Conservation (phyloP, 495 filamentous ascomycete genomes). For the Xanthoparmelia taractica region DNA sequence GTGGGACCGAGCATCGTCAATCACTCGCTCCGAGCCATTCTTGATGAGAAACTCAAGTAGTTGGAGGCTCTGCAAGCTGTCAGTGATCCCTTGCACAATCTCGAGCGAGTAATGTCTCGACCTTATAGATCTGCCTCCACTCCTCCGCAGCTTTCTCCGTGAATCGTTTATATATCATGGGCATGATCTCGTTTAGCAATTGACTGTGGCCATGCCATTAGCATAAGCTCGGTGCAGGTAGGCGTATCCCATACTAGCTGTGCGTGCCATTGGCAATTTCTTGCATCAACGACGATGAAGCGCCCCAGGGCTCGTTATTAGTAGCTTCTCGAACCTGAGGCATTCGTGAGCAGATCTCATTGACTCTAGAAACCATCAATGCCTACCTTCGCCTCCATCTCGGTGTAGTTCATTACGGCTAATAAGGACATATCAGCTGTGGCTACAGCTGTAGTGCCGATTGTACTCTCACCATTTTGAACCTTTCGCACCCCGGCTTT, state of each 20-base stretch:
- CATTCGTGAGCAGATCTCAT: conserved; percentile 27
- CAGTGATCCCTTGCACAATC: not conserved
- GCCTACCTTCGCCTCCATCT: conserved; percentile 94
- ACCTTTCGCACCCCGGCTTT: conserved; percentile 96
- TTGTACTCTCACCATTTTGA: conserved; percentile 74
- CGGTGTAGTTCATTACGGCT: conserved; percentile 99
- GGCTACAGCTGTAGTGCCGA: conserved; percentile 12
- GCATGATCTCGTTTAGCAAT: conserved; percentile 98
- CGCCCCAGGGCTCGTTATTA: conserved; percentile 97
- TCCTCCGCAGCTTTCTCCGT: conserved; percentile 97
- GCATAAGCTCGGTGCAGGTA: not conserved
- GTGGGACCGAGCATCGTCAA: conserved; percentile 94
- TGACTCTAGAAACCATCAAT: not conserved
- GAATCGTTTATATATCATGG: conserved; percentile 98
- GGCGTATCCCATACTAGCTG: conserved; percentile 69
- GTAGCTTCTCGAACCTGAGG: conserved; percentile 84
- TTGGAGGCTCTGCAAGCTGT: conserved; percentile 49
- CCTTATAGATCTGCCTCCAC: conserved; percentile 99
- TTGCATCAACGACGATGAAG: conserved; percentile 84
- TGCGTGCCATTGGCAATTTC: conserved; percentile 97
- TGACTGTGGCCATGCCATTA: conserved; percentile 49
- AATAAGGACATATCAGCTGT: conserved; percentile 24
- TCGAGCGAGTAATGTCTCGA: conserved; percentile 24
- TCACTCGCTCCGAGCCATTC: conserved; percentile 94
- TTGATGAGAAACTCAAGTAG: conserved; percentile 96